Conservation (phyloP, 1,284 basidiomycete genomes). For the Cutaneotrichosporon sp. region DNA sequence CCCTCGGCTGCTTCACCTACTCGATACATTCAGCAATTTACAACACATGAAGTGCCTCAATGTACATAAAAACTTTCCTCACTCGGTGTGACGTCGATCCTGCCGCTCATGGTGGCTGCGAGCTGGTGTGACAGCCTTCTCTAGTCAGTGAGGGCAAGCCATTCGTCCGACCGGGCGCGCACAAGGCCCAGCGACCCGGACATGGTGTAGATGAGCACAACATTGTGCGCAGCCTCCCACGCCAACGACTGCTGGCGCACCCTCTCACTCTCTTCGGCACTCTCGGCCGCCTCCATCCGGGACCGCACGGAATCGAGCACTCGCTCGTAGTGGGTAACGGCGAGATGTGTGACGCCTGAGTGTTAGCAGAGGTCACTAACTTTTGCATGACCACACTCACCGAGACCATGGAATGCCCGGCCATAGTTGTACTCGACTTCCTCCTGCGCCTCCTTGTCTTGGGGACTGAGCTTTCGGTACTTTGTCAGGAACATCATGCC, state of each 20-base stretch:
- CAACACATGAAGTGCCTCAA: no score
- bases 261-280: slow-evolving; percentile 23
- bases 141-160: slow-evolving; percentile 34
- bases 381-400: slow-evolving; percentile 51
- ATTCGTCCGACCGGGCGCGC: slow-evolving; percentile 29
- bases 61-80: no score
- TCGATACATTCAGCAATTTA: no score
- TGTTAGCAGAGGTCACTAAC: neutral
- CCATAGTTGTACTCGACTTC: slow-evolving; percentile 92
- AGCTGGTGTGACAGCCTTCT: no score
- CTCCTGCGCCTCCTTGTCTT: slow-evolving; percentile 50
- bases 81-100: no score
- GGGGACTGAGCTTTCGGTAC: slow-evolving; percentile 59
- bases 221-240: slow-evolving; percentile 79
- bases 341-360: slow-evolving; percentile 69
- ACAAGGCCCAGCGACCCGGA: slow-evolving; percentile 66
- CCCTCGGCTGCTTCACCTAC: no score
- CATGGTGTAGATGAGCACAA: slow-evolving; percentile 71
- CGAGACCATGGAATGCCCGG: slow-evolving; percentile 81
- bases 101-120: no score
- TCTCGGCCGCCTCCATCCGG: slow-evolving; percentile 28
- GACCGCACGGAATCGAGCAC: slow-evolving; percentile 61
- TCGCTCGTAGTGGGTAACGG: slow-evolving; percentile 73
- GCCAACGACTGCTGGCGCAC: slow-evolving; percentile 49
- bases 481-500: slow-evolving; percentile 73